Evolutionary conservation across 257 asterid genomes (phyloP), one percentile per base, ranked within the genome.

Genomic region (Solanum tarapatanum): DNA sequence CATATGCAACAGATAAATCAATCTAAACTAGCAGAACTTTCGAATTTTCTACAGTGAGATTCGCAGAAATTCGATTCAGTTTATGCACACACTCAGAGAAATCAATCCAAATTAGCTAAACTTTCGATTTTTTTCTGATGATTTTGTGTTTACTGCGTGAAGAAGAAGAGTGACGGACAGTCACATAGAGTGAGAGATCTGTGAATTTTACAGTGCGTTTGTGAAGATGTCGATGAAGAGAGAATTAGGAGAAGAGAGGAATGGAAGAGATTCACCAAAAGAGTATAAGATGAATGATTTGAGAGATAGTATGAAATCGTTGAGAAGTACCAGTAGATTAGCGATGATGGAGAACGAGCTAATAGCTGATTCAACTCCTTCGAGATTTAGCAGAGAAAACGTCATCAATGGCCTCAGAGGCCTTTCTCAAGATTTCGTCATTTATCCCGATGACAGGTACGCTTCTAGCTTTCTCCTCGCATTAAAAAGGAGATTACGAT

Each of bases 391-490:
- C 93, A 86, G 93, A 26, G 92, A 92, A 39, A 87, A 36, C 23
- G 92, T 95, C 80, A 45, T 96, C 88, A 69, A 90, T 86, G 98
- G 96, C 88, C 70, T 94, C 64, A 94, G 72, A 85, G 96, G 87
- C 88, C 89, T 96, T 33, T 93, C 96, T 0, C 92, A 89, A 32
- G 94, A 92, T n/a, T 88, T 87, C 39, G 90, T 89, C 86, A 92
- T 94, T 86, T 91, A 93, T 86, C 98, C 98, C 1, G 96, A 93
- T 8, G 94, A 92, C 93, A 90, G 95, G 98, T 94, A 86, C 30
- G 1, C 69, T 11, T 75, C 55, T 28, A 28, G 3, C 19, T 24
- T 24, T 66, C 73, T 64, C 72, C 70, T 55, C 24, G 11, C 66
- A 55, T 55, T 17, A 7, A 55, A 55, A 19, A 55, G 62, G 23